A percentile compares a stretch with the other conserved stretches of the same genome.
These are phyloP conservation scores for Prunus kanzakura DNA, from an alignment of 306 rosid species.

Conservation along the genomic window DNA sequence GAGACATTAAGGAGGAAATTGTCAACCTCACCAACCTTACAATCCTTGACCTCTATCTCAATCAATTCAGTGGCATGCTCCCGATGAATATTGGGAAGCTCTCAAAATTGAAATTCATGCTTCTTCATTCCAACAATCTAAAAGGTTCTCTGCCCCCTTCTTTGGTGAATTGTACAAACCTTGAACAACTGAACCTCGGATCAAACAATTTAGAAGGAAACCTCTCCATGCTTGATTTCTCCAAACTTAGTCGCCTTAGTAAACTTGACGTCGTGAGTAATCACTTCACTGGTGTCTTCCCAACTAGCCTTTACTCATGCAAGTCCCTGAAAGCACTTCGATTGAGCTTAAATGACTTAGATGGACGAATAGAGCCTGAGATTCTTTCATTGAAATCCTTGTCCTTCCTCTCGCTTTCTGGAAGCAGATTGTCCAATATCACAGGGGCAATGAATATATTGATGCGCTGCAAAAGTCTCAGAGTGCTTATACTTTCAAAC, in stretches of 20 bases:
- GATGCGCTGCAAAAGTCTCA: neutral
- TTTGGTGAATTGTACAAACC: no score
- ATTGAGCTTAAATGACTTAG: neutral
- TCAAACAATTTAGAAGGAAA: no score
- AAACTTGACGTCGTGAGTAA: neutral
- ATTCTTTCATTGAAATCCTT: no score
- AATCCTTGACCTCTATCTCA: neutral
- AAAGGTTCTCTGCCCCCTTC: neutral
- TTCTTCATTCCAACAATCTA: neutral
- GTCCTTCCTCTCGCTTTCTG: no score
- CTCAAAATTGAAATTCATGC: neutral
- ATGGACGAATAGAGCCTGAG: no score
- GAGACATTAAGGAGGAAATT: no score
- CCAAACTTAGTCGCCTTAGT: neutral
- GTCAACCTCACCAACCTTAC: neutral
- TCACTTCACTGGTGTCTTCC: neutral
- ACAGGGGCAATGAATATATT: slow-evolving; percentile 8
- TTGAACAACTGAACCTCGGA: no score
- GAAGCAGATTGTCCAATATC: no score
- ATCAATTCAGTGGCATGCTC: neutral
- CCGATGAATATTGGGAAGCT: neutral
- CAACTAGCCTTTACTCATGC: neutral
- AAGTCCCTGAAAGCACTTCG: neutral
- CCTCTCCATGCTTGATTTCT: no score
- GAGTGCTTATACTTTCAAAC: neutral